phyloP scores from a whole-genome alignment of 2,329 filamentous ascomycete species.

The Metarhizium anisopliae region DNA sequence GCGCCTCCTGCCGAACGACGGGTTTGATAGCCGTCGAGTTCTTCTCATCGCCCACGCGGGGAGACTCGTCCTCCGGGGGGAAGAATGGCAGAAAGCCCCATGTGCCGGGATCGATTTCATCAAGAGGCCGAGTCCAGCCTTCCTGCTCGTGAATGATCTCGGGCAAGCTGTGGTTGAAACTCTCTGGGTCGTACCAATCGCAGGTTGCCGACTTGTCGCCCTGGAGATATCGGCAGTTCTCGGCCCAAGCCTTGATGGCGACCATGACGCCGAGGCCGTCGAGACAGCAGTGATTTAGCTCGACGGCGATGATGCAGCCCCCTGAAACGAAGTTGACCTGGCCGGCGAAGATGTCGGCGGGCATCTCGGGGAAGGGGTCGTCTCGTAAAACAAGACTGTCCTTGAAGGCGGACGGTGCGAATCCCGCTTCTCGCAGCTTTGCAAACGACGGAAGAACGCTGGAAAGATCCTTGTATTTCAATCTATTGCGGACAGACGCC shows the following conservation, averaged over 20 bases:
- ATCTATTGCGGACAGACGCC: slow-evolving; percentile 4
- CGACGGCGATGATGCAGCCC: slow-evolving; percentile 19
- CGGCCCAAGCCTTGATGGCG: slow-evolving; percentile 20
- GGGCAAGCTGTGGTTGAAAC: slow-evolving; percentile 19
- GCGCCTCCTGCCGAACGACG: background rate
- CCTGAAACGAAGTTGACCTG: slow-evolving; percentile 23
- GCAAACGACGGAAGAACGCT: slow-evolving; percentile 16
- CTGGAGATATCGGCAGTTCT: slow-evolving; percentile 19
- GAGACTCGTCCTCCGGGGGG: slow-evolving; percentile 4
- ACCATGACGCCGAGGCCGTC: slow-evolving; percentile 21
- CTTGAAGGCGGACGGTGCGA: slow-evolving; percentile 17
- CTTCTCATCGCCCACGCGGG: background rate
- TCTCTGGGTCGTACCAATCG: slow-evolving; percentile 19
- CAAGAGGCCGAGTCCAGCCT: slow-evolving; percentile 10
- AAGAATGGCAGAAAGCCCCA: slow-evolving; percentile 19
- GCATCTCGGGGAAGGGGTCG: slow-evolving; percentile 15
- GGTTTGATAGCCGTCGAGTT: background rate
- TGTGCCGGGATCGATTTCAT: slow-evolving; percentile 16
- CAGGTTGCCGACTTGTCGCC: slow-evolving; percentile 15
- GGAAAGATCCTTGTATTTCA: slow-evolving; percentile 19
- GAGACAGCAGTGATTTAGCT: slow-evolving; percentile 17
- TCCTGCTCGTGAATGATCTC: slow-evolving; percentile 19
- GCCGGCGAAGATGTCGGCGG: slow-evolving; percentile 18
- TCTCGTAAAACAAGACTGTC: slow-evolving; percentile 16
- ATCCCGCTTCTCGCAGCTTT: slow-evolving; percentile 14